Base-by-base conservation (phyloP, 805 yeast species). In the Wickerhamiella azyma region DNA sequence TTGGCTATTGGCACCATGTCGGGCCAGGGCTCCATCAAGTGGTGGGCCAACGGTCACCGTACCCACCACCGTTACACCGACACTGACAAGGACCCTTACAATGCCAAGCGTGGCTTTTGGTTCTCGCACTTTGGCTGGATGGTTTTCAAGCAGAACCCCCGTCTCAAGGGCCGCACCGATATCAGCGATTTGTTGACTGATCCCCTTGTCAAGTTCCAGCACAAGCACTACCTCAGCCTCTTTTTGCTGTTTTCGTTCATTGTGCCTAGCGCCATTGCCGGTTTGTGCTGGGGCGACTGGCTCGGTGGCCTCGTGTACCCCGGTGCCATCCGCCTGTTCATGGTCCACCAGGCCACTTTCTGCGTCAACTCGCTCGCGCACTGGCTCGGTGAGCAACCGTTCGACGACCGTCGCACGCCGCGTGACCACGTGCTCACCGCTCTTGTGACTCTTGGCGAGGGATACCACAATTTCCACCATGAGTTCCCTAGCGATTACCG, bases 61-160 rank as follows among this genome's bases (percentile, higher is more conserved):
- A 86, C 92, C 3, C 96, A 88, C 65, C 96, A 88, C 63, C 75
- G 89, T 48, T 83, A 74, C 61, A 79, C 92, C 37, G 95, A 88
- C 59, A 81, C 94, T 0, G 94, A 84, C 50, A 72, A 74, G 55
- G 97, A 88, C 62, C 96, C 97, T 1, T 85, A 84, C 63, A 78
- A 78, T 57, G 79, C 82, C 33, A 75, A 88, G 58, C 72, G 82
- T 49, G 96, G 96, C 0, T 71, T 85, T 55, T 64, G 74, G 56
- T 86, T 77, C 74, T 77, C 89, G 29, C 95, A 86, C 64, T 68
- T 85, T 65, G 96, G 96, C 2, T 88, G 95, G 94, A 72, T 83
- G 66, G 59, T 85, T 29, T 67, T 80, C 49, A 72, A 71, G 53
- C 86, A 84, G 52, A 77, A 76, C 61, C 72, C 78, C 16, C 74